Base-by-base conservation (phyloP, 2,329 filamentous ascomycete genomes). In the Alternaria triticina region DNA sequence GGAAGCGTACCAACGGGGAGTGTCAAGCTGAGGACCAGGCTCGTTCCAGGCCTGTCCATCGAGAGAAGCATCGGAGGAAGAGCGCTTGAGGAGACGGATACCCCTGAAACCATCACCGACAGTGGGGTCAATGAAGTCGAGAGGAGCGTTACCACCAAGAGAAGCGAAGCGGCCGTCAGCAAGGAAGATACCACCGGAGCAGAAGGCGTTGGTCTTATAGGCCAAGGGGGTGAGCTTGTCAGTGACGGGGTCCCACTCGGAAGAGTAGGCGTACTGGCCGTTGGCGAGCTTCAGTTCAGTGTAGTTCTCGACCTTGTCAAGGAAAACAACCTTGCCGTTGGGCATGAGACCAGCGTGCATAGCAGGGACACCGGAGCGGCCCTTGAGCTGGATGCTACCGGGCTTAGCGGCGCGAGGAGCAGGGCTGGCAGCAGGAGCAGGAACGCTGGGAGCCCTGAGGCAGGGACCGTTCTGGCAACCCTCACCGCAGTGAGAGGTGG, bases 221-320 rank as follows among this genome's bases (percentile, higher is more conserved):
- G 82, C 70, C 36, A 88, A 78, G 6, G 83, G 80, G 12, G 82
- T 78, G 23, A 81, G 77, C 40, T 79, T 79, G 59, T 86, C 85
- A 1, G 82, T 85, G 7, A 54, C 70, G 1, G 87, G 85, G 70
- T 89, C 84, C 65, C 87, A 89, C 69, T 89, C 86, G 3, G 86
- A 82, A 10, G 86, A 88, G 77, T 88, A 89, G 0, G 88, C 88
- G 64, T 83, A 87, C 57, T 85, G 82, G 27, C 86, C 86, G 71
- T 87, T 84, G 15, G 81, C 63, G 8, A 88, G 81, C 65, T 81
- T 84, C 49, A 89, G 70, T 62, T 89, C 82, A 1, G 87, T 88
- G 75, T 87, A 89, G 74, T 89, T 86, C 73, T 89, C 87, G 28
- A 89, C 82, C 74, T 89, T 90, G 80, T 89, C 88, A 15, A 89